Base-by-base conservation (phyloP, 2,329 filamentous ascomycete species). In the Epichloe scottii region DNA sequence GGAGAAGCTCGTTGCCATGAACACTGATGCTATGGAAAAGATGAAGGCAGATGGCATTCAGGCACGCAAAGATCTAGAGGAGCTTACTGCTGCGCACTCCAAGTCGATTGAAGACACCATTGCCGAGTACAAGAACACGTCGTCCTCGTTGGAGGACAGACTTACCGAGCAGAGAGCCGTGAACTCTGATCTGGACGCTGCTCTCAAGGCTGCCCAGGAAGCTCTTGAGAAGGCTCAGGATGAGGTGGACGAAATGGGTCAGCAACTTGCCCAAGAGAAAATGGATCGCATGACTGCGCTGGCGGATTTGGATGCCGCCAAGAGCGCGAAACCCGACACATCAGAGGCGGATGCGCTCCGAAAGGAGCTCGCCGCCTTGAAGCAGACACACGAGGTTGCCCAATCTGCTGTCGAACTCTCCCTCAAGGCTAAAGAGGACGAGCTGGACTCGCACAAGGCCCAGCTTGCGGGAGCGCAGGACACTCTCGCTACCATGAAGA, bases 291-390 rank as follows among this genome's bases (percentile, higher is more conserved):
- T 78, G 53, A 76, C 74, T 51, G 73, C 78, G 10, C 72, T 78
- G 63, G 79, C 79, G 19, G 79, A 81, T 48, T 71, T 84, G 15
- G 81, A 84, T 54, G 77, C 77, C 7, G 65, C 70, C 43, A 75
- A 72, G 66, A 80, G 70, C 59, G 71, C 71, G 58, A 81, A 75
- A 62, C 68, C 75, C 6, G 78, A 82, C 60, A 79, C 73, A 2
- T 69, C 72, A 0, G 79, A 73, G 60, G 63, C 68, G 2, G 78
- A 83, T 58, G 69, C 68, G 2, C 66, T 82, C 35, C 73, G 70
- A 54, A 64, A 68, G 33, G 71, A 82, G 57, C 64, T 83, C 23
- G 69, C 71, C 17, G 61, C 67, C 15, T 58, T 76, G 49, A 75
- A 75, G 60, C 69, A 72, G 54, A 60, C 69, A 17, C 71, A 76